Conservation (phyloP, 164 flowering plant genomes). For the Annona squamosa region DNA sequence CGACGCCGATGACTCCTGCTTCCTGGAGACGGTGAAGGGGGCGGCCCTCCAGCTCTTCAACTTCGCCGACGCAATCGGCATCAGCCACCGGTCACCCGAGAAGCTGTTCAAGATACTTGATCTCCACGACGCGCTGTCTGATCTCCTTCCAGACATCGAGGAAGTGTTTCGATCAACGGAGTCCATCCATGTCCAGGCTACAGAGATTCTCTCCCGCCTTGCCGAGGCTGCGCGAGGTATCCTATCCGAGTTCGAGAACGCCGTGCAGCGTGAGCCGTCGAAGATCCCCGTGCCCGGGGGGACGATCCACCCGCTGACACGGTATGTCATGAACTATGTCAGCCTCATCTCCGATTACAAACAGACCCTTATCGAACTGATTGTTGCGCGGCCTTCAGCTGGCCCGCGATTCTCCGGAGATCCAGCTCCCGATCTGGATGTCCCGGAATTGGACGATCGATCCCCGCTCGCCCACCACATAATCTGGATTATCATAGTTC, state of each 20-base stretch:
- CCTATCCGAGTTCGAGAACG: constrained; percentile 78
- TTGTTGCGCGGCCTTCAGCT: constrained; percentile 57
- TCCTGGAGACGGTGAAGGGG: constrained; percentile 67
- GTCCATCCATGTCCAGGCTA: constrained; percentile 51
- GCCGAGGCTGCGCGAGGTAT: constrained; percentile 79
- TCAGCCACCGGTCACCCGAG: constrained; percentile 73
- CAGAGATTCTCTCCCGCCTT: constrained; percentile 59
- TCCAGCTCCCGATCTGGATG: constrained; percentile 51
- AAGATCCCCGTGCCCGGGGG: constrained; percentile 77
- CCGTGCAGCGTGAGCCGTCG: constrained; percentile 64
- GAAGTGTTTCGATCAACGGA: constrained; percentile 50
- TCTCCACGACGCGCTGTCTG: constrained; percentile 60
- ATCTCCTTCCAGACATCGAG: constrained; percentile 61
- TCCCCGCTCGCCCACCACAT: constrained; percentile 62
- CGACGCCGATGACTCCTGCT: constrained; percentile 50
- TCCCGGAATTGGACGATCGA: constrained; percentile 38
- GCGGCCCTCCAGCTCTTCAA: constrained; percentile 65
- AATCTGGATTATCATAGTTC: constrained; percentile 65
- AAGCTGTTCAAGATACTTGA: constrained; percentile 79
- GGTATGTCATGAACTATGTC: constrained; percentile 89
- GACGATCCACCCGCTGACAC: constrained; percentile 74
- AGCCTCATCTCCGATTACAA: constrained; percentile 71
- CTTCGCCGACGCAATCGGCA: constrained; percentile 85
- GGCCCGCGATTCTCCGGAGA: constrained; percentile 51
- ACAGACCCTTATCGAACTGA: constrained; percentile 53